These are phyloP conservation scores for Fusarium xylarioides DNA, from an alignment of 2,329 filamentous ascomycete species.

Conservation along the genomic window DNA sequence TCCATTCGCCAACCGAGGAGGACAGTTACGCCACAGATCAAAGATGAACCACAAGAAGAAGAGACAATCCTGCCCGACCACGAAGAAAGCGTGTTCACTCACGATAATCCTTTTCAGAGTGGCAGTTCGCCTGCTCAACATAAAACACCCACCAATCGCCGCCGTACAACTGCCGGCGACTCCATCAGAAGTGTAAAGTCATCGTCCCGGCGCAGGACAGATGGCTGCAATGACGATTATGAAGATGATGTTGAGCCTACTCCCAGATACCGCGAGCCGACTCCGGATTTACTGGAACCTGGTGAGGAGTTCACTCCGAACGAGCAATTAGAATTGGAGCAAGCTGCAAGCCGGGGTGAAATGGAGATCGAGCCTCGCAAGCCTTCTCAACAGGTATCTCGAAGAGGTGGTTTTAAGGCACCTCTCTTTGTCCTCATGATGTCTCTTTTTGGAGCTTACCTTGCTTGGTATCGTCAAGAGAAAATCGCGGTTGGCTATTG, in stretches of 20 bases:
- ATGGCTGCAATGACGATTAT: slow-evolving; percentile 42
- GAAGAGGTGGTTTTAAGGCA: slow-evolving; percentile 63
- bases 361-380: slow-evolving; percentile 55
- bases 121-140: slow-evolving; percentile 71
- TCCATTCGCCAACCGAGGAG: slow-evolving; percentile 62
- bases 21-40: slow-evolving; percentile 62
- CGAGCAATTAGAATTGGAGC: slow-evolving; percentile 81
- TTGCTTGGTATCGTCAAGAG: slow-evolving; percentile 88
- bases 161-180: slow-evolving; percentile 58
- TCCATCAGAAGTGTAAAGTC: slow-evolving; percentile 54
- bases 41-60: slow-evolving; percentile 60
- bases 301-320: slow-evolving; percentile 96
- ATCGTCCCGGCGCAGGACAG: slow-evolving; percentile 55
- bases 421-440: slow-evolving; percentile 77
- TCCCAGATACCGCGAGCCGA: slow-evolving; percentile 41
- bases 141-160: slow-evolving; percentile 59
- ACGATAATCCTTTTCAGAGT: slow-evolving; percentile 93
- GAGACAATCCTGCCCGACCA: slow-evolving; percentile 41
- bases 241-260: slow-evolving; percentile 49
- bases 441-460: slow-evolving; percentile 76
- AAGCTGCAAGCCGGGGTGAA: slow-evolving; percentile 67
- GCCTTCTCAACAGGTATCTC: slow-evolving; percentile 47
- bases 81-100: slow-evolving; percentile 77
- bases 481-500: slow-evolving; percentile 98
- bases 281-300: slow-evolving; percentile 63